Conservation (phyloP, 2,329 filamentous ascomycete genomes). For the Ceratocystis smalleyi region DNA sequence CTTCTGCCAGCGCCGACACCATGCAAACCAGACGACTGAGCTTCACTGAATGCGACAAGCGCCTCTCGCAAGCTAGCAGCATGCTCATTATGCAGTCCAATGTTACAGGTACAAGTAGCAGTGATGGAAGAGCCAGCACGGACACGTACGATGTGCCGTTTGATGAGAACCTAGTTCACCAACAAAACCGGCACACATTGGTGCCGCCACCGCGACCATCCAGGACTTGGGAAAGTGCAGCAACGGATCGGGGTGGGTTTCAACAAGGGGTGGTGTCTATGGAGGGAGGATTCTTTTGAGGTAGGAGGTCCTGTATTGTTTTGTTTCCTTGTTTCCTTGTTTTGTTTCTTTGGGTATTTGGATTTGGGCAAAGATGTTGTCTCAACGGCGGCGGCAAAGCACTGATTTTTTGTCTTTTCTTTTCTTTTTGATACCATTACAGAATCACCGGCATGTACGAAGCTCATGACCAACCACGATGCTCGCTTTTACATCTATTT, state of each 20-base stretch:
- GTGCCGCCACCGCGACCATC: slow-evolving; percentile 13
- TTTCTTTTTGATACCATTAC: slow-evolving; percentile 11
- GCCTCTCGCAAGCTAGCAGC: slow-evolving; percentile 45
- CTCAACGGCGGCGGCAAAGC: slow-evolving; percentile 14
- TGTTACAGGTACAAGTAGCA: slow-evolving; percentile 33
- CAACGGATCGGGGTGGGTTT: slow-evolving; percentile 1
- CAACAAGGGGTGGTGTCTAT: slow-evolving; percentile 5
- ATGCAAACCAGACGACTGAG: slow-evolving; percentile 40
- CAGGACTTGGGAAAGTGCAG: slow-evolving; percentile 9
- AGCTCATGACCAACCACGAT: slow-evolving; percentile 8
- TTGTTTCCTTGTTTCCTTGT: not conserved
- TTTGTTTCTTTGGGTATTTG: slow-evolving; percentile 7
- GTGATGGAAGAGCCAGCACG: slow-evolving; percentile 22
- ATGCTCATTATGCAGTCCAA: slow-evolving; percentile 45
- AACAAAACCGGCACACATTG: not conserved
- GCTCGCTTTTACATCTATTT: too few species aligned
- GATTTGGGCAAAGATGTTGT: not conserved
- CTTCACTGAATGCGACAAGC: slow-evolving; percentile 46
- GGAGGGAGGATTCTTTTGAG: slow-evolving; percentile 14
- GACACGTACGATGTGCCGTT: slow-evolving; percentile 10
- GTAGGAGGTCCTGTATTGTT: not conserved
- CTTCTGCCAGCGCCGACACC: not conserved
- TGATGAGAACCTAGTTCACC: slow-evolving; percentile 7
- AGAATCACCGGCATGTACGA: slow-evolving; percentile 9
- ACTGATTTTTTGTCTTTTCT: slow-evolving; percentile 12